Evolutionary conservation across 805 yeast species (phyloP).

Genomic region (Saturnispora saitoi): DNA sequence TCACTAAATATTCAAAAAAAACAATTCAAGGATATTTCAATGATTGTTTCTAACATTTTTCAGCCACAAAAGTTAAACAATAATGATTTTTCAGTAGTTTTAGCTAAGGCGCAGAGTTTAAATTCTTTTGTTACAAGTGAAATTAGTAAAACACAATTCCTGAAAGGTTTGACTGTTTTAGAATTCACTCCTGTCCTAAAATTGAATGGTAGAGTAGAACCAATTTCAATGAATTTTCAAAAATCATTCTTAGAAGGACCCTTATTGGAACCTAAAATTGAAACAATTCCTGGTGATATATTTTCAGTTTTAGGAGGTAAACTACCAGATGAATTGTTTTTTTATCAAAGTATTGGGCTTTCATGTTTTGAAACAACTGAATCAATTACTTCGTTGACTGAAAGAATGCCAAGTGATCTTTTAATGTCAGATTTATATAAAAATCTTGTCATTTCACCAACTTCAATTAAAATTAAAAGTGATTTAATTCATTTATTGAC

Average conservation of each 20-base stretch:
- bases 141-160: constrained; percentile 40
- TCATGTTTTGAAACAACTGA: constrained; percentile 55
- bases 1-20: constrained; percentile 55
- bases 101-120: neutral
- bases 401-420: constrained; percentile 61
- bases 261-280: constrained; percentile 9
- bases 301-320: constrained; percentile 78
- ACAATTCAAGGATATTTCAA: constrained; percentile 66
- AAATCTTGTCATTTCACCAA: constrained; percentile 38
- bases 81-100: neutral
- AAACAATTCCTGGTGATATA: constrained; percentile 61
- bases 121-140: constrained; percentile 19
- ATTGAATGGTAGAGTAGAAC: constrained; percentile 58
- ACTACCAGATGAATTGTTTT: constrained; percentile 77
- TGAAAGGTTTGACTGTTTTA: constrained; percentile 60
- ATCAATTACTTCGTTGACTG: constrained; percentile 52
- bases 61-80: constrained; percentile 55
- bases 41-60: constrained; percentile 70
- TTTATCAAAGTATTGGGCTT: constrained; percentile 73
- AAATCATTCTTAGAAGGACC: constrained; percentile 16
- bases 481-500: constrained; percentile 60
- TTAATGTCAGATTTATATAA: constrained; percentile 48
- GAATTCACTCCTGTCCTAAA: constrained; percentile 69
- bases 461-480: constrained; percentile 45
- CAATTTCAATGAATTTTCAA: constrained; percentile 28